phyloP scores from a whole-genome alignment of 139 green algal species.

The Haematococcus sp. region DNA sequence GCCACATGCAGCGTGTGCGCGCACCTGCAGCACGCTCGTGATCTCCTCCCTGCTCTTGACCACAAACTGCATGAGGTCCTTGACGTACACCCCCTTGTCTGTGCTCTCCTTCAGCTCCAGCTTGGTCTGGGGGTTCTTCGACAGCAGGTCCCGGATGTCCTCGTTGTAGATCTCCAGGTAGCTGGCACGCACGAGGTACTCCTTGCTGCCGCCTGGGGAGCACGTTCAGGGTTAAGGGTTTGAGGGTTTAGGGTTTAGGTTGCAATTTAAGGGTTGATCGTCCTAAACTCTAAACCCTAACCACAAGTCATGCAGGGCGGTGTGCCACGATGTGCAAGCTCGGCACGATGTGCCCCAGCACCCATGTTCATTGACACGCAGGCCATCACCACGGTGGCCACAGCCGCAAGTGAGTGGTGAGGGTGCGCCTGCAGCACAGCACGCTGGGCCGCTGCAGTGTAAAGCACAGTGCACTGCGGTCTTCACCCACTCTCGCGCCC shows the following conservation, averaged over 20 bases:
- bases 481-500: conserved; percentile 43
- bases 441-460: too few species aligned
- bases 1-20: neutral
- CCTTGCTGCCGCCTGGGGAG: conserved; percentile 42
- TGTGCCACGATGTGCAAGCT: too few species aligned
- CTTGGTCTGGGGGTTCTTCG: conserved; percentile 58
- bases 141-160: conserved; percentile 68
- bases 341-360: too few species aligned
- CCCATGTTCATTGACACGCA: too few species aligned
- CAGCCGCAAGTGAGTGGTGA: too few species aligned
- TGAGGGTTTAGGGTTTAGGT: too few species aligned
- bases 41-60: conserved; percentile 65
- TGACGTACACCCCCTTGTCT: conserved; percentile 75
- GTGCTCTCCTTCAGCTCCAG: conserved; percentile 72
- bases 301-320: too few species aligned
- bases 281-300: too few species aligned
- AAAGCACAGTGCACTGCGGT: neutral
- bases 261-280: neutral
- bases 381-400: too few species aligned
- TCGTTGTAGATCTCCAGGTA: conserved; percentile 88
- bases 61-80: conserved; percentile 72
- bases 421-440: too few species aligned
- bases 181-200: conserved; percentile 73
- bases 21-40: conserved; percentile 61
- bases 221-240: too few species aligned